These are phyloP conservation scores for Penicillium mononematosum DNA, from an alignment of 495 filamentous ascomycete species.

Conservation along the genomic window DNA sequence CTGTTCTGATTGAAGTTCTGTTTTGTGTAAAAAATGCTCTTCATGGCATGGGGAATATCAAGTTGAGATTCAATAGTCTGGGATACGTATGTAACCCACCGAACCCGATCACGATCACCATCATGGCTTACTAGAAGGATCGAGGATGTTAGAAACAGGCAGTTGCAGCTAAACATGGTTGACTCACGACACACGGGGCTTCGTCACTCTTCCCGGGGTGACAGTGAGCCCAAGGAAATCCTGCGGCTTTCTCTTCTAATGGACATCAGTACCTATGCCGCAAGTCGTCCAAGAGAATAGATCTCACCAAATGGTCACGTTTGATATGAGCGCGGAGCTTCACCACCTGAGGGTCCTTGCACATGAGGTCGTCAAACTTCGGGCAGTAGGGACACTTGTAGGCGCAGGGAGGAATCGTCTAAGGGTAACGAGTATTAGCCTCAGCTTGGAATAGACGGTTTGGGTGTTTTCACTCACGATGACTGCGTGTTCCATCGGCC, in stretches of 20 bases:
- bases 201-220: neutral
- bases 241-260: neutral
- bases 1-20: neutral
- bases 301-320: neutral
- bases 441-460: neutral
- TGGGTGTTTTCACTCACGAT: neutral
- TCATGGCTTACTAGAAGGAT: neutral
- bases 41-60: neutral
- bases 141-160: neutral
- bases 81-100: neutral
- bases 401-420: neutral
- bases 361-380: neutral
- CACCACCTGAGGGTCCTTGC: neutral
- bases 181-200: neutral
- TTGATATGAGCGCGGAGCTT: neutral
- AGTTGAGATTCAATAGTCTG: neutral
- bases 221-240: neutral
- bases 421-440: neutral
- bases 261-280: neutral
- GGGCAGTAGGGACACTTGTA: constrained; percentile 6
- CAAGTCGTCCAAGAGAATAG: too few relatives aligned
- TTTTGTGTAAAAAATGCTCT: neutral
- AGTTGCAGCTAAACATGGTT: neutral
- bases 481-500: constrained; percentile 2
- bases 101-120: neutral